phyloP scores from a whole-genome alignment of 2,329 filamentous ascomycete species.

The Neofusicoccum ribis region DNA sequence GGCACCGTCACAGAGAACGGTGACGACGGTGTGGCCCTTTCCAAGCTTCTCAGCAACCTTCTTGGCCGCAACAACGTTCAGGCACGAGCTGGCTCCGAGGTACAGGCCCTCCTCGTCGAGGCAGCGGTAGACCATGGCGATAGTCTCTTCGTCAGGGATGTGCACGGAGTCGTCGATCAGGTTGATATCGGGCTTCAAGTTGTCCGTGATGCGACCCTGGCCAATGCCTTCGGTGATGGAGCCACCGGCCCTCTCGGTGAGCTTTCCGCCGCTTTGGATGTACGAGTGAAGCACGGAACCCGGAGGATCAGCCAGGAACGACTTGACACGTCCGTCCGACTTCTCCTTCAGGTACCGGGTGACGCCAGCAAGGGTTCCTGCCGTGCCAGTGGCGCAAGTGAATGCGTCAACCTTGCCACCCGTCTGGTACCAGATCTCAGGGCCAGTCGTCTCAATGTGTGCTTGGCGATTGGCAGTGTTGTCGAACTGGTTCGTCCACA shows the following conservation, averaged over 20 bases:
- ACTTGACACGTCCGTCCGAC: slow-evolving; percentile 75
- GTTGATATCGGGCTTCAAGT: slow-evolving; percentile 80
- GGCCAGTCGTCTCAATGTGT: slow-evolving; percentile 94
- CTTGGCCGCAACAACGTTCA: slow-evolving; percentile 95
- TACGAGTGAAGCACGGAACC: slow-evolving; percentile 93
- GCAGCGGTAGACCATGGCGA: slow-evolving; percentile 96
- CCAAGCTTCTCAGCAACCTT: slow-evolving; percentile 91
- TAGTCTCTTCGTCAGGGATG: slow-evolving; percentile 89
- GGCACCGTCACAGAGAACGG: slow-evolving; percentile 92
- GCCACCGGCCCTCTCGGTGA: slow-evolving; percentile 77
- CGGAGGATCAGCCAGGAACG: slow-evolving; percentile 89
- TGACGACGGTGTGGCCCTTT: slow-evolving; percentile 86
- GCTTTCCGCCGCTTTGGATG: slow-evolving; percentile 78
- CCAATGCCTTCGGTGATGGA: slow-evolving; percentile 98
- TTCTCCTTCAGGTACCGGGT: slow-evolving; percentile 87
- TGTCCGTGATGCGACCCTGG: slow-evolving; percentile 94
- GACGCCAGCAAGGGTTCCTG: slow-evolving; percentile 83
- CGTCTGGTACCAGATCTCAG: slow-evolving; percentile 96
- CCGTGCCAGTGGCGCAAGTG: slow-evolving; percentile 92
- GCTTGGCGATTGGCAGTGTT: slow-evolving; percentile 91
- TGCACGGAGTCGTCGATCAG: slow-evolving; percentile 81
- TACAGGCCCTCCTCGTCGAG: slow-evolving; percentile 96
- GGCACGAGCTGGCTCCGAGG: slow-evolving; percentile 85
- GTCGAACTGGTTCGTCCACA: slow-evolving; percentile 99
- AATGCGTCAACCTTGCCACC: slow-evolving; percentile 85